Conservation (phyloP, 495 filamentous ascomycete genomes). For the Lindgomyces ingoldianus region DNA sequence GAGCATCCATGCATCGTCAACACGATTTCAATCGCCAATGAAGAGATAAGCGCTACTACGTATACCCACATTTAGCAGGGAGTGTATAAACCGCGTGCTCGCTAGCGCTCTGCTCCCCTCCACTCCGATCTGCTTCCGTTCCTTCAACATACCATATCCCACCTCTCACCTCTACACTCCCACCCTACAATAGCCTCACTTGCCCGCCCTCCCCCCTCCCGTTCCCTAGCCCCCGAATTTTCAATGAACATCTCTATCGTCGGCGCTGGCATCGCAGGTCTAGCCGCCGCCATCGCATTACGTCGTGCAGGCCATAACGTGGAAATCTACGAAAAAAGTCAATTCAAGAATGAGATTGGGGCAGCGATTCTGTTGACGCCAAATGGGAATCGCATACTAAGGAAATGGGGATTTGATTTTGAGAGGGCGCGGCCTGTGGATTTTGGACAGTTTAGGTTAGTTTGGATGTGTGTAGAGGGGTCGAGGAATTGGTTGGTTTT, state of each 20-base stretch:
- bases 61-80: too few relatives aligned
- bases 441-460: constrained; percentile 14
- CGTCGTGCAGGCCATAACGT: constrained; percentile 33
- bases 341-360: constrained; percentile 57
- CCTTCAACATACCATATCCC: background rate
- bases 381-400: constrained; percentile 53
- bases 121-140: too few relatives aligned
- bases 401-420: constrained; percentile 52
- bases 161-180: background rate
- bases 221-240: background rate
- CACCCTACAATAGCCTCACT: background rate
- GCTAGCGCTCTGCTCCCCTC: too few relatives aligned
- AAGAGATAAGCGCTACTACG: too few relatives aligned
- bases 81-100: too few relatives aligned
- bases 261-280: constrained; percentile 40
- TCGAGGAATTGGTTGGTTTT: background rate
- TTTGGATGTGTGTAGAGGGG: constrained; percentile 3
- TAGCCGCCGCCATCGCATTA: constrained; percentile 38
- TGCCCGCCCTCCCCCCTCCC: background rate
- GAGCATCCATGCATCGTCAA: too few relatives aligned
- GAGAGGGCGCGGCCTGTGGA: constrained; percentile 42
- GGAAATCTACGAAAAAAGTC: constrained; percentile 55
- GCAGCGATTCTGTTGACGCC: constrained; percentile 57
- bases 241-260: constrained; percentile 34
- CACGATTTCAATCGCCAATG: too few relatives aligned